phyloP scores from a whole-genome alignment of 768 basidiomycete genomes.

The Nevesoporus exiguus region DNA sequence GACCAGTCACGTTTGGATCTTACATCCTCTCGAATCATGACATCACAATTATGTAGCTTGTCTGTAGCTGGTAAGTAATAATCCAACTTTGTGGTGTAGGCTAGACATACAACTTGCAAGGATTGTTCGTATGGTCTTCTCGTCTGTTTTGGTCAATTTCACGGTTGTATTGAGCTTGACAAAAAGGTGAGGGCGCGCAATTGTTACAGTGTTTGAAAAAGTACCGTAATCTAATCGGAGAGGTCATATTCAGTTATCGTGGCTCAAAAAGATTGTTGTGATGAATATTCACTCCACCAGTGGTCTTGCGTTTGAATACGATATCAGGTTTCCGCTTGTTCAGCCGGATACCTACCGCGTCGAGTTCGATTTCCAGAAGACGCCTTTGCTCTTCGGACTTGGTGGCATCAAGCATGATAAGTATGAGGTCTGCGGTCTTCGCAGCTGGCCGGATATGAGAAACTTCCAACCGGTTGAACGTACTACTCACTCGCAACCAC shows the following conservation, averaged over 20 bases:
- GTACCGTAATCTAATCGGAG: slow-evolving; percentile 62
- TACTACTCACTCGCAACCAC: slow-evolving; percentile 76
- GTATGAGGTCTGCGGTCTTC: slow-evolving; percentile 89
- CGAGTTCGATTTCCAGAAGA: slow-evolving; percentile 88
- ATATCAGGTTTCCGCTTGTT: slow-evolving; percentile 91
- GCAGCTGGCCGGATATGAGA: slow-evolving; percentile 46
- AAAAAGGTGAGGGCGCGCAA: not conserved
- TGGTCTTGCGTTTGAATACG: slow-evolving; percentile 90
- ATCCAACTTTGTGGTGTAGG: not conserved
- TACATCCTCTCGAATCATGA: slow-evolving; percentile 98
- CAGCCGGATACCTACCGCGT: slow-evolving; percentile 93
- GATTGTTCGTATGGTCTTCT: slow-evolving; percentile 91
- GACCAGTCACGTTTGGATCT: slow-evolving; percentile 25
- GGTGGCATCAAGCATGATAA: slow-evolving; percentile 91
- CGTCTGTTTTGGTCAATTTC: slow-evolving; percentile 91
- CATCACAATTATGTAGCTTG: slow-evolving; percentile 91
- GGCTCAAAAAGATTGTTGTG: not conserved
- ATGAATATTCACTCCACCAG: slow-evolving; percentile 70
- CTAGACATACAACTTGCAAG: slow-evolving; percentile 71
- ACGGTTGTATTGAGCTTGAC: slow-evolving; percentile 81
- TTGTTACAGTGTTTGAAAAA: not conserved
- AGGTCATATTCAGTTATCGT: not conserved
- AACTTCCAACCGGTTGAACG: not conserved
- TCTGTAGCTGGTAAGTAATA: slow-evolving; percentile 41
- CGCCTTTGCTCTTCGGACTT: slow-evolving; percentile 89